Evolutionary conservation across 805 yeast species (phyloP), one percentile per base, ranked within the genome.

Genomic region (Blastobotrys peoriensis): DNA sequence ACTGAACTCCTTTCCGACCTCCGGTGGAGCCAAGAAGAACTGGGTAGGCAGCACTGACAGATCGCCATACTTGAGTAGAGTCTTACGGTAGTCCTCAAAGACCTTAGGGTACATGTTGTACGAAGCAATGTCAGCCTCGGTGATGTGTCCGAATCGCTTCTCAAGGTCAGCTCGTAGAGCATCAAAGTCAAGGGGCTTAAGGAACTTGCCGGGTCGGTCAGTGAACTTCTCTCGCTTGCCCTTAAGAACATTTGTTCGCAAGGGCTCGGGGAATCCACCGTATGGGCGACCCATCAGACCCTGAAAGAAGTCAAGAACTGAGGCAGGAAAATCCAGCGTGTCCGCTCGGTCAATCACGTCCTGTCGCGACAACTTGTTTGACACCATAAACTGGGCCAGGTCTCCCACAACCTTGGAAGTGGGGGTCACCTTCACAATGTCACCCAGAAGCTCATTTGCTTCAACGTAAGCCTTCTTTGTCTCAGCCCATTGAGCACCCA

Each of bases 341-440:
- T 79, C 70, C 3, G 99, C 98, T 56, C 93, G 78, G 63, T 83
- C 81, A 64, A 73, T 74, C 51, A 93, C 95, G 61, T 93, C 99
- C 58, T 84, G 86, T 41, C 84, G 72, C 6, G 81, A 74, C 59
- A 93, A 75, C 68, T 88, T 88, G 75, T 93, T 93, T 38, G 96
- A 79, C 49, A 93, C 98, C 98, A 93, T 93, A 62, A 93, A 93
- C 71, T 93, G 99, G n/a, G 98, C 98, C 69, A 93, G 78, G 63
- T 93, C 99, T 59, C 98, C 98, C 52, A 93, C 99, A 60, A 93
- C 98, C 74, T 93, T 93, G n/a, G 98, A 89, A 19, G 98, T 93
- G 49, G 99, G 99, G 8, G 99, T 93, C 43, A 93, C 99, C 73
- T 93, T 93, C 59, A 93, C 98, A 63, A 93, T 78, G 65, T 93